Evolutionary conservation across 768 basidiomycete species (phyloP), one percentile per base, ranked within the genome.

Genomic region (Lyophyllum semitale): DNA sequence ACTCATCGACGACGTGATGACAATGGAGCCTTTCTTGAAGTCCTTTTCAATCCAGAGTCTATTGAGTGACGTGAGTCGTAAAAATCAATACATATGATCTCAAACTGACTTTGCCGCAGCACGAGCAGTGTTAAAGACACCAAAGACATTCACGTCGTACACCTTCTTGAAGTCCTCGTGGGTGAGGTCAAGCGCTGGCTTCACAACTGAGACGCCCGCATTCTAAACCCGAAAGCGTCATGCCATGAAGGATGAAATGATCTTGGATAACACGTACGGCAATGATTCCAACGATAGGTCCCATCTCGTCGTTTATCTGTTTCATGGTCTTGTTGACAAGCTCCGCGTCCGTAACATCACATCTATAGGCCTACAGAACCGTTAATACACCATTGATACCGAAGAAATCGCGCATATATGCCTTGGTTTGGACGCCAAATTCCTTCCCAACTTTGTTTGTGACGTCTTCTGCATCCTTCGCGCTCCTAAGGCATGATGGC

Each of bases 1-100:
- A 57, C 81, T 83, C 84, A 88, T 88, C 7, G 83, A 85, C 1
- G 82, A 80, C 0, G 79, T 85, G 53, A 88, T 79, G 38, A 88
- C 83, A 56, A 87, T 87, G 0, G 85, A 84, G 0, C 82, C 81
- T 12, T 62, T 61, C 32, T 68, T 63, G 5, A 61, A 51, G 1
- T 76, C 64, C 20, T 63, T 53, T 0, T 75, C 69, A 0, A 64
- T 66, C 81, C 83, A 84, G 1, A 82, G 46, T 45, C 84, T 84
- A 15, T 20, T 8, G 5, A 11, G 15, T 7, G 20, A 37, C 9
- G 1, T 49, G 35, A 18, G 27, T 8, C 1, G 3, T 33, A 11
- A 33, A 26, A 13, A 15, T 12, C 6, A 15, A 26, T 29, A 20
- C 0, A 15, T 0, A 25, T 8, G 6, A 25, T 17, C 35, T 18